These are phyloP conservation scores for Dionaea muscipula DNA, from an alignment of 179 eudicot species.

Conservation along the genomic window DNA sequence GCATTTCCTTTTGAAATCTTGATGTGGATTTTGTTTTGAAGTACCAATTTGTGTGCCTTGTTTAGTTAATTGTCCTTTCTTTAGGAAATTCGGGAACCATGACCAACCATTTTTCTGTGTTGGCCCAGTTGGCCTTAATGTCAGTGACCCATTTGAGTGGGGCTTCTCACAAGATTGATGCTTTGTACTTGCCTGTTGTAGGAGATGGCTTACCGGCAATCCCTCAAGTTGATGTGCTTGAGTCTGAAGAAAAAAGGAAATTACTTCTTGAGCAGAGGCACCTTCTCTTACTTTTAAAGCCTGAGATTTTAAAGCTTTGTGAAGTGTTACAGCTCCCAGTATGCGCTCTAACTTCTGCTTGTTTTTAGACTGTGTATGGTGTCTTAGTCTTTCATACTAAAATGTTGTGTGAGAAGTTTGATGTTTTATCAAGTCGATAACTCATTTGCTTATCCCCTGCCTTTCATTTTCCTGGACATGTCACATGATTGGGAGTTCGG, in stretches of 20 bases:
- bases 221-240: conserved; percentile 14
- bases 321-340: conserved; percentile 52
- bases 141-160: conserved; percentile 4
- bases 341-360: conserved; percentile 12
- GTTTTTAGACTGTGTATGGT: too few species aligned
- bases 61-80: conserved; percentile 1
- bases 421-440: too few species aligned
- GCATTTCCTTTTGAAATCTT: neutral
- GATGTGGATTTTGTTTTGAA: neutral
- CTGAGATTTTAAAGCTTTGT: conserved; percentile 34
- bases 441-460: too few species aligned
- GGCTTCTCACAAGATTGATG: neutral
- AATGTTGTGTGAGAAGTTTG: too few species aligned
- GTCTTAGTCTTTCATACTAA: too few species aligned
- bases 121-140: neutral
- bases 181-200: conserved; percentile 3
- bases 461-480: too few species aligned
- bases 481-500: too few species aligned
- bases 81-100: conserved; percentile 23
- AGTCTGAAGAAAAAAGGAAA: conserved; percentile 16
- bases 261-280: conserved; percentile 32
- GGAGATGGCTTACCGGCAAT: conserved; percentile 7
- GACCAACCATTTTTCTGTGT: conserved; percentile 7
- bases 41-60: neutral
- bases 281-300: conserved; percentile 36